Evolutionary conservation across 1,139 yeast species (phyloP).

Genomic region (Magnusiomyces paraingens): DNA sequence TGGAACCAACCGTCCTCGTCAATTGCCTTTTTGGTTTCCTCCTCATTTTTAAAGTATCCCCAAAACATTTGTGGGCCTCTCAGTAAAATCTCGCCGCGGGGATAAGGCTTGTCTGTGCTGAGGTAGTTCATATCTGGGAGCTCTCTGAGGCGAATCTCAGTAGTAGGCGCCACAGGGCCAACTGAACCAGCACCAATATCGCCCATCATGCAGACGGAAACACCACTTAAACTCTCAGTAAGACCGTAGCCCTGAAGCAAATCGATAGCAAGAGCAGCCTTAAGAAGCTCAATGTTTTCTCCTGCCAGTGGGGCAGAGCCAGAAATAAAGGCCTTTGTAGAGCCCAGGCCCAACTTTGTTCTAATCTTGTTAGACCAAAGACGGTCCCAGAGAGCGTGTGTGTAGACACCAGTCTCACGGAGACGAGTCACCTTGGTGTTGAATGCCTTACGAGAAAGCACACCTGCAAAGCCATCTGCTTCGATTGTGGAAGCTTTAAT

Average conservation of each 20-base stretch:
- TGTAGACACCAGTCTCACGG: conserved; percentile 35
- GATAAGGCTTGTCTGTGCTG: conserved; percentile 43
- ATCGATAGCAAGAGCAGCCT: conserved; percentile 54
- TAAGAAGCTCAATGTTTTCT: conserved; percentile 53
- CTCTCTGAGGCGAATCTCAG: conserved; percentile 56
- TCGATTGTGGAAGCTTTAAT: conserved; percentile 36
- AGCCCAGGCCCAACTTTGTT: conserved; percentile 51
- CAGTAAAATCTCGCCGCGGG: conserved; percentile 54
- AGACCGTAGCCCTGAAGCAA: conserved; percentile 70
- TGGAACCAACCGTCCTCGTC: conserved; percentile 69
- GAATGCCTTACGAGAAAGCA: conserved; percentile 34
- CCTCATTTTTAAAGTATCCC: conserved; percentile 53
- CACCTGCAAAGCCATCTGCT: conserved; percentile 17
- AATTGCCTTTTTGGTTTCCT: conserved; percentile 47
- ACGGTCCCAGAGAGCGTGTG: conserved; percentile 41
- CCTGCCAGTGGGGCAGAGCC: conserved; percentile 75
- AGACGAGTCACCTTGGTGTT: conserved; percentile 36
- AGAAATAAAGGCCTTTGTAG: conserved; percentile 40
- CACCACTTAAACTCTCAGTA: conserved; percentile 69
- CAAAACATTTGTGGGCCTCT: conserved; percentile 63
- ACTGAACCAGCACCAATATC: conserved; percentile 49
- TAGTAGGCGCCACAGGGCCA: conserved; percentile 50
- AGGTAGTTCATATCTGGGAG: conserved; percentile 63
- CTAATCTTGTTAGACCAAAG: conserved; percentile 48
- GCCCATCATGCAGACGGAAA: conserved; percentile 42